Percentiles rank a stretch among this genome's conserved stretches.
Evolutionary conservation across 768 basidiomycete species (phyloP).

Genomic region (Russula brevipes): DNA sequence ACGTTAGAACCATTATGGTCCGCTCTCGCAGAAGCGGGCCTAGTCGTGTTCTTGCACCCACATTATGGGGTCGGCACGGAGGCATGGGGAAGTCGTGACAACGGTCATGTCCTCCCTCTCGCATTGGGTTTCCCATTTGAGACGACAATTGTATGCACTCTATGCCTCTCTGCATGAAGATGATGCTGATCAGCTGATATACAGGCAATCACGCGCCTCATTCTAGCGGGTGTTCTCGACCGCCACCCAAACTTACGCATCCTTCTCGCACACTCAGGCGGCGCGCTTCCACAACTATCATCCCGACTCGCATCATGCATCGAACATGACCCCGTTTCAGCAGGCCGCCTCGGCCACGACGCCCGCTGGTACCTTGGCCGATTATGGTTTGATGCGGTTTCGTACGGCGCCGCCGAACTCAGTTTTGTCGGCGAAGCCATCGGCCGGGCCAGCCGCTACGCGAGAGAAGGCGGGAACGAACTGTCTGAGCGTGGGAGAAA

Average conservation of each 20-base stretch:
- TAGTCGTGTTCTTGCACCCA: conserved; percentile 81
- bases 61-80: conserved; percentile 78
- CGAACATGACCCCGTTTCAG: conserved; percentile 76
- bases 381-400: conserved; percentile 82
- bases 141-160: conserved; percentile 67
- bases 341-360: conserved; percentile 70
- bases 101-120: conserved; percentile 84
- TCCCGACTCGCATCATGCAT: conserved; percentile 83
- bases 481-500: conserved; percentile 34
- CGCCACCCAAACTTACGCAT: conserved; percentile 69
- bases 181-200: not conserved
- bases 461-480: conserved; percentile 8
- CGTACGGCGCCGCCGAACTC: conserved; percentile 82
- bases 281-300: conserved; percentile 76
- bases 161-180: not conserved
- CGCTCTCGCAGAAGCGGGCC: conserved; percentile 60
- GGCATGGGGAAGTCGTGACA: conserved; percentile 69
- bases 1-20: conserved; percentile 76
- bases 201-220: conserved; percentile 69
- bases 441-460: conserved; percentile 51
- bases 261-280: conserved; percentile 84
- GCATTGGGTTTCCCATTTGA: conserved; percentile 89
- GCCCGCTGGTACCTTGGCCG: conserved; percentile 78
- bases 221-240: conserved; percentile 77
- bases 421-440: conserved; percentile 70